Percentiles rank a stretch among this genome's conserved stretches.
Conservation (phyloP, 257 asterid species). For the Capsicum chinense region DNA sequence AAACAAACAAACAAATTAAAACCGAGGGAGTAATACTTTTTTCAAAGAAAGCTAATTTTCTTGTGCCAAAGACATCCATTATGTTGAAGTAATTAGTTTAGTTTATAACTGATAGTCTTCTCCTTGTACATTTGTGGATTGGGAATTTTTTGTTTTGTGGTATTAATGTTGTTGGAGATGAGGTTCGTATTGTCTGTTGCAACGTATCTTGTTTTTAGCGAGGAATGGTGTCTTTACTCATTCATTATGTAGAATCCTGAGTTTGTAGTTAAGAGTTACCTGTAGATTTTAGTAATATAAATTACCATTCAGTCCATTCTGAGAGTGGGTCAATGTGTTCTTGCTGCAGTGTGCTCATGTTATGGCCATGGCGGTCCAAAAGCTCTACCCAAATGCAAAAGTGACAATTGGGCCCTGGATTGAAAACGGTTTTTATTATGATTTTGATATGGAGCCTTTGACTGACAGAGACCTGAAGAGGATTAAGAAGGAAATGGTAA, state of each 20-base stretch:
- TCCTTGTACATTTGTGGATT: slow-evolving; percentile 10
- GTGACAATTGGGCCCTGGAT: slow-evolving; percentile 99
- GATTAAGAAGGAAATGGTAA: slow-evolving; percentile 97
- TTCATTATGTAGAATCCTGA: not conserved
- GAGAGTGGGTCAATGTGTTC: not conserved
- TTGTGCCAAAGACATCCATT: not conserved
- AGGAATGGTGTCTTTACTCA: not conserved
- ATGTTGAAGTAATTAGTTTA: not conserved
- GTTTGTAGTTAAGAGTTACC: not conserved
- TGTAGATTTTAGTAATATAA: not conserved
- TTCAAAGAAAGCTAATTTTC: not conserved
- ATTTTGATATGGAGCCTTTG: slow-evolving; percentile 92
- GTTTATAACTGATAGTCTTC: not conserved
- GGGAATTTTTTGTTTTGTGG: not conserved
- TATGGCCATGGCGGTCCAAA: slow-evolving; percentile 99
- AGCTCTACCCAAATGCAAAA: slow-evolving; percentile 86
- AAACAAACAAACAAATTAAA: too few species aligned
- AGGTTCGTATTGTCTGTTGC: not conserved
- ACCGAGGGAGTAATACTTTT: not conserved
- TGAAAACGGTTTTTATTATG: slow-evolving; percentile 91
- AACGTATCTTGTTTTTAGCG: not conserved
- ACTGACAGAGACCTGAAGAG: slow-evolving; percentile 89
- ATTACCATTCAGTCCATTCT: not conserved
- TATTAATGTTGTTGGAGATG: slow-evolving; percentile 10
- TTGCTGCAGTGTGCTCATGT: slow-evolving; percentile 95